A percentile compares a stretch with the other conserved stretches of the same genome.
Conservation (phyloP, 2,329 filamentous ascomycete genomes). For the Fusarium armeniacum region DNA sequence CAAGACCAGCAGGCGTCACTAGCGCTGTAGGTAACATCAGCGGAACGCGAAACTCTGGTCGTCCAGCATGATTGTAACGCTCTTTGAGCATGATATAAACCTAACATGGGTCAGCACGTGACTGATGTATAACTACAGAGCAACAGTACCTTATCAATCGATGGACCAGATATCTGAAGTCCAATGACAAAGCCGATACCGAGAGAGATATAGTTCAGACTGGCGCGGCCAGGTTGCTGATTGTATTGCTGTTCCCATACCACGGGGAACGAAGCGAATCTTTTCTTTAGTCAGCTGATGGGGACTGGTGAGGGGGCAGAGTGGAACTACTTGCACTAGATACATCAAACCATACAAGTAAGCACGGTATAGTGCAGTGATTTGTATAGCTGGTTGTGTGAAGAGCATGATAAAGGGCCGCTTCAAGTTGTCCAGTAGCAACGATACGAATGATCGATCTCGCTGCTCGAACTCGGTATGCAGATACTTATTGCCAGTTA, state of each 20-base stretch:
- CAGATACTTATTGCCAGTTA: slow-evolving; percentile 49
- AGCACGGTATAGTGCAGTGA: slow-evolving; percentile 64
- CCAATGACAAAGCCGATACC: slow-evolving; percentile 69
- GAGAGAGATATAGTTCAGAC: slow-evolving; percentile 67
- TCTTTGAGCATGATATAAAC: slow-evolving; percentile 49
- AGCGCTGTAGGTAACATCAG: slow-evolving; percentile 55
- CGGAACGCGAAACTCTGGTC: slow-evolving; percentile 55
- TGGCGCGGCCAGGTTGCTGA: slow-evolving; percentile 61
- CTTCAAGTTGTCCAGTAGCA: slow-evolving; percentile 54
- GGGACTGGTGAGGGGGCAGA: accelerated
- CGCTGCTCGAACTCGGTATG: slow-evolving; percentile 51
- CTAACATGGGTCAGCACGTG: slow-evolving; percentile 19
- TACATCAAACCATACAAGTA: slow-evolving; percentile 69
- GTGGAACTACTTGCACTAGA: slow-evolving; percentile 55
- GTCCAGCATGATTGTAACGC: slow-evolving; percentile 45
- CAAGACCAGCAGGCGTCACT: slow-evolving; percentile 63
- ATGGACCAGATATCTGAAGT: slow-evolving; percentile 63
- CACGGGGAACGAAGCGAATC: slow-evolving; percentile 65
- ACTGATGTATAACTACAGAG: accelerated
- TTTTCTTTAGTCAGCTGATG: slow-evolving; percentile 8
- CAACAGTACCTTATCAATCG: slow-evolving; percentile 52
- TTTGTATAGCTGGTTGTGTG: slow-evolving; percentile 64
- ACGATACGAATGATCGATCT: slow-evolving; percentile 46
- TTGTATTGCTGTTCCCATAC: slow-evolving; percentile 64
- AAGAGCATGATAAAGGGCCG: slow-evolving; percentile 65